A percentile compares a stretch with the other conserved stretches of the same genome.
phyloP scores from a whole-genome alignment of 441 rosid species.

The Pelargonium citronellum region DNA sequence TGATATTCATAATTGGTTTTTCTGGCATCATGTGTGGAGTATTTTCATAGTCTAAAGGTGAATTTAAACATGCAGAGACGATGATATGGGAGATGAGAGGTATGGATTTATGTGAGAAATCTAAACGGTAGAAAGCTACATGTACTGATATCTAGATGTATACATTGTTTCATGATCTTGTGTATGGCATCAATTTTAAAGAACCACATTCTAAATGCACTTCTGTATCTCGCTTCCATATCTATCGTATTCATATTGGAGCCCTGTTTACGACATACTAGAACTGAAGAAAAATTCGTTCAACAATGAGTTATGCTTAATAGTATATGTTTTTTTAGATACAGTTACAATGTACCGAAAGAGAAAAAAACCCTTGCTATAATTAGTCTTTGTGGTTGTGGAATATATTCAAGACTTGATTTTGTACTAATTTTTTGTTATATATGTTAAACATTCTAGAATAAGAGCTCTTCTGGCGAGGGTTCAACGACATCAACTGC shows the following conservation, averaged over 20 bases:
- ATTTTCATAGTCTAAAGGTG: background rate
- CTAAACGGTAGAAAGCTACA: background rate
- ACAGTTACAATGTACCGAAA: background rate
- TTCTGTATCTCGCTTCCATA: too few relatives aligned
- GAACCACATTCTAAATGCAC: too few relatives aligned
- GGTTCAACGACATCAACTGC: slow-evolving; percentile 51
- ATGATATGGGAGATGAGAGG: background rate
- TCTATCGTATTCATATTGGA: too few relatives aligned
- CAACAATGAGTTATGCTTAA: too few relatives aligned
- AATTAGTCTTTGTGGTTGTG: background rate
- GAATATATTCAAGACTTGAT: background rate
- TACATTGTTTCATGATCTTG: too few relatives aligned
- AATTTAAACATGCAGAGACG: background rate
- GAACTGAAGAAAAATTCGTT: too few relatives aligned
- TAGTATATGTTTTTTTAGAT: background rate
- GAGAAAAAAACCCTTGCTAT: background rate
- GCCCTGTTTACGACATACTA: too few relatives aligned
- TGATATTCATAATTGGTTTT: background rate
- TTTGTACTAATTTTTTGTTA: background rate
- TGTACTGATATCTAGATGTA: too few relatives aligned
- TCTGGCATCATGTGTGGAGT: background rate
- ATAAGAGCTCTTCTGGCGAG: slow-evolving; percentile 30
- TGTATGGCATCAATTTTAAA: too few relatives aligned
- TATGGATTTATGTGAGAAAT: background rate
- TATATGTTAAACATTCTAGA: background rate